Base-by-base conservation (phyloP, 1,284 basidiomycete genomes). In the Boletus sp. region DNA sequence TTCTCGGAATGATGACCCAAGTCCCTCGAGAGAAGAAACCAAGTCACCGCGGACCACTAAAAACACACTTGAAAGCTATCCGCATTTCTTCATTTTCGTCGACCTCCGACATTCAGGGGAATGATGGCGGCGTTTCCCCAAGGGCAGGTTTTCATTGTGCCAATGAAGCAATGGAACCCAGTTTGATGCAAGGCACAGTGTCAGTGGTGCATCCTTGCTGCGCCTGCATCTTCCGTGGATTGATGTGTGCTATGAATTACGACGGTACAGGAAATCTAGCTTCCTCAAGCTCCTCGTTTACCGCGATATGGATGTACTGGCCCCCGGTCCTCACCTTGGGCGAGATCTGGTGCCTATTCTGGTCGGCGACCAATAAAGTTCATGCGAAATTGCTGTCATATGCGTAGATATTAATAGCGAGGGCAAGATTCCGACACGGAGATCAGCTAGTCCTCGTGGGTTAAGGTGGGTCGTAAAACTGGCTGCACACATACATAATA, bases 401-500 rank as follows among this genome's bases (percentile, higher is more conserved):
- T 30, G 39, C 29, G 26, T 29, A 46, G 40, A 46, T 37, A 44
- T 52, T 43, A 49, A 60, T 46, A 41, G 58, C 46, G 36, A 41
- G 25, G 46, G 35, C 40, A 45, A 17, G 46, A 47, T 54, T 54
- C 49, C 36, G 30, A 27, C 33, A 60, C 63, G 60, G 63, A 56
- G 55, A 62, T 64, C 61, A 53, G 37, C 48, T 32, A 8, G 45
- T 40, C 55, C 63, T 57, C 61, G 63, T 66, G 59, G 42, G n/a
- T 62, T 63, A 63, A 63, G 51, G 63, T 62, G 61, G 60, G 64
- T 64, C 55, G 41, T 46, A 32, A 41, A 48, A 39, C 47, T 13
- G 20, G 47, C 45, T 43, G 51, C 35, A 29, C 26, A 30, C 41
- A 44, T 52, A 64, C 58, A 50, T 62, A 62, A 60, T 52, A 19